Evolutionary conservation across 2,329 filamentous ascomycete species (phyloP), one percentile per base, ranked within the genome.

Genomic region (Pleoardoris graminearum): DNA sequence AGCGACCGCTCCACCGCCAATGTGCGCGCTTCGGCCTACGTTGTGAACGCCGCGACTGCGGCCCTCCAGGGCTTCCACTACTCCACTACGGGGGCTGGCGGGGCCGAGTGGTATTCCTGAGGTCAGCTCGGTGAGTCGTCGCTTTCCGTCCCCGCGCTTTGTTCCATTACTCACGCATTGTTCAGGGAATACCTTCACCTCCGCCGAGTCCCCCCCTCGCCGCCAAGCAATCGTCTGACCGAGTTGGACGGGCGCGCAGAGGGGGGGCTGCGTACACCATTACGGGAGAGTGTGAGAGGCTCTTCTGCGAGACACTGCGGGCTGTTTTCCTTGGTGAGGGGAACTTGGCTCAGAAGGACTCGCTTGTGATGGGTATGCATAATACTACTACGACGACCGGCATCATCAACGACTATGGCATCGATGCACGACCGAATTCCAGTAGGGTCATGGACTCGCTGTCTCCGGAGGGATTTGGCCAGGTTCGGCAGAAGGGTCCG

Each of bases 261-360:
- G 89, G 89, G 89, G 91, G 91, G 91, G 91, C 91, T 87, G 86
- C 90, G 89, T 86, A 90, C 79, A 87, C 87, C 81, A 96, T 96
- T 84, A 91, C 89, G 90, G 91, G 89, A 91, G 91, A 96, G 90
- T 96, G 92, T 96, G 92, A 96, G 91, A 97, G 92, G 84, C 93
- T 96, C 88, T 96, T 96, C 85, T 96, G 92, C 81, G 91, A 93
- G 88, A 88, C 87, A 84, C 90, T 96, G 86, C 89, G 85, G 80
- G 81, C 87, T 81, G 88, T 90, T 82, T 96, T 97, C 86, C 89
- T 88, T 83, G 92, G 90, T 96, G 91, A 95, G 91, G 86, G 88
- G 89, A 86, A 86, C 79, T 76, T 80, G 82, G 83, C 78, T 76
- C 79, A 80, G 81, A 82, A 86, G 85, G 88, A 85, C 88, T 93